Percentiles rank a stretch among this genome's conserved stretches.
These are phyloP conservation scores for Cerrena zonata DNA, from an alignment of 1,284 basidiomycete species.

Conservation along the genomic window DNA sequence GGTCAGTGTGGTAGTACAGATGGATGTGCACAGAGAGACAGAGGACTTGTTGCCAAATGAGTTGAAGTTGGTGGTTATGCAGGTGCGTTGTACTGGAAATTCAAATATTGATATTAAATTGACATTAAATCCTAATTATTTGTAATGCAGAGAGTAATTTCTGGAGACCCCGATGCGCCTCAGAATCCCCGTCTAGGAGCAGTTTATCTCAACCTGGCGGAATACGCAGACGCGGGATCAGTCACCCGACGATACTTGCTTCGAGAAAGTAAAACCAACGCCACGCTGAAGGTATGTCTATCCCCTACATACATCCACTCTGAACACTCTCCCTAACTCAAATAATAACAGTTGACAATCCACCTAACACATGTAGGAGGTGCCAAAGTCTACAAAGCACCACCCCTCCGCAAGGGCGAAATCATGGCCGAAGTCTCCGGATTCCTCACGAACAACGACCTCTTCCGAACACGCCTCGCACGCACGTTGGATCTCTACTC, in stretches of 20 bases:
- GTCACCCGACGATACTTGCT: constrained; percentile 69
- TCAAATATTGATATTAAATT: background rate
- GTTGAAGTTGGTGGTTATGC: constrained; percentile 63
- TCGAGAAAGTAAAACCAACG: constrained; percentile 72
- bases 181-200: constrained; percentile 58
- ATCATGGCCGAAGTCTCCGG: constrained; percentile 61
- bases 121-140: background rate
- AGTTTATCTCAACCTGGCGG: constrained; percentile 67
- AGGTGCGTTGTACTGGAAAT: constrained; percentile 32
- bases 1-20: constrained; percentile 53
- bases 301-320: background rate
- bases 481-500: constrained; percentile 43
- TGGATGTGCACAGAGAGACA: constrained; percentile 56
- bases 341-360: constrained; percentile 47
- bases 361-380: constrained; percentile 56
- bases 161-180: constrained; percentile 47
- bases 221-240: constrained; percentile 61
- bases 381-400: constrained; percentile 54
- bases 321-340: background rate
- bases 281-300: constrained; percentile 56
- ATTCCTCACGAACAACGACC: constrained; percentile 50
- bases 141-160: constrained; percentile 37
- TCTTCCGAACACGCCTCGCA: constrained; percentile 45
- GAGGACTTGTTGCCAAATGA: constrained; percentile 48
- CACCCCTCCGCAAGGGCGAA: constrained; percentile 63